Conservation (phyloP, 2,329 filamentous ascomycete species). For the Sclerotinia subarctica region DNA sequence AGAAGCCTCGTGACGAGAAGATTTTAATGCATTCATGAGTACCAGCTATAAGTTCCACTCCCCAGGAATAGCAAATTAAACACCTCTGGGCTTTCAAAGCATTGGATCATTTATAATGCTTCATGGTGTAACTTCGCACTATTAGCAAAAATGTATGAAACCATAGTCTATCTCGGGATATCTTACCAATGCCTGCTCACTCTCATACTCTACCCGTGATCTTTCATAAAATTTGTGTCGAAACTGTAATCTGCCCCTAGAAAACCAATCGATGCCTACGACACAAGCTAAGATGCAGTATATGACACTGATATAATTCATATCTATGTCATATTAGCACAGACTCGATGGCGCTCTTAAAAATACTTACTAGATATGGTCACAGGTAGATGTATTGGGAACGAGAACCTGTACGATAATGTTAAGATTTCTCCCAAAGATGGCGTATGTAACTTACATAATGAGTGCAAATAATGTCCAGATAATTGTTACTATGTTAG, state of each 20-base stretch:
- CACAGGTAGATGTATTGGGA: constrained; percentile 16
- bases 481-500: constrained; percentile 54
- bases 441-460: constrained; percentile 42
- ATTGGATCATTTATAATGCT: background rate
- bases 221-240: constrained; percentile 1
- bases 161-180: background rate
- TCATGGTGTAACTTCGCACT: background rate
- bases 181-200: constrained; percentile 14
- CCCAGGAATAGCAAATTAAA: background rate
- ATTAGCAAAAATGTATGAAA: background rate
- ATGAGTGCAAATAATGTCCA: constrained; percentile 59
- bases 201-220: background rate
- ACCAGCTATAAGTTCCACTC: background rate
- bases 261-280: constrained; percentile 11
- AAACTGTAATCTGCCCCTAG: constrained; percentile 13
- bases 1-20: background rate
- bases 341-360: background rate
- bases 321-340: constrained; percentile 1
- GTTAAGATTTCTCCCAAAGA: background rate
- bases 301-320: constrained; percentile 21
- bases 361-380: constrained; percentile 16
- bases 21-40: background rate
- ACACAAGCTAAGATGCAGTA: constrained; percentile 8
- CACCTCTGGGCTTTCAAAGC: background rate
- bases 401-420: constrained; percentile 14